Conservation (phyloP, 441 rosid genomes). For the Pelargonium cotyledonis region DNA sequence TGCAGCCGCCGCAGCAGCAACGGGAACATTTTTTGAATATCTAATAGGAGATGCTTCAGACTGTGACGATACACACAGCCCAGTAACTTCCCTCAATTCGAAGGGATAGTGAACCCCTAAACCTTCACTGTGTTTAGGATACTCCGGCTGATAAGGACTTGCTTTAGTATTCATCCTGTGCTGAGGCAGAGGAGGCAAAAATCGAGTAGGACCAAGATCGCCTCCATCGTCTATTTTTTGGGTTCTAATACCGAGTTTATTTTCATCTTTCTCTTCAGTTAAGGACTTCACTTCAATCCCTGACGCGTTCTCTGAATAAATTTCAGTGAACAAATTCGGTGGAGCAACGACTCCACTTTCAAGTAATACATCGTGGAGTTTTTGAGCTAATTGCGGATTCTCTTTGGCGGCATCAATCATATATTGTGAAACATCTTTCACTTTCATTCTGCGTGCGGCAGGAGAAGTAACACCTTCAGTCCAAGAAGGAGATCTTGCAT, state of each 20-base stretch:
- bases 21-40: slow-evolving; percentile 64
- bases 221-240: slow-evolving; percentile 31
- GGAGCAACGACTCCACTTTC: slow-evolving; percentile 97
- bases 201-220: slow-evolving; percentile 35
- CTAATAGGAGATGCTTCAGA: slow-evolving; percentile 42
- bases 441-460: slow-evolving; percentile 82
- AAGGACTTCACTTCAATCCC: slow-evolving; percentile 35
- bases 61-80: slow-evolving; percentile 33
- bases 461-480: slow-evolving; percentile 97
- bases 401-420: slow-evolving; percentile 98
- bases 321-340: slow-evolving; percentile 72
- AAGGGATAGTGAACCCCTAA: slow-evolving; percentile 26
- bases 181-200: slow-evolving; percentile 72
- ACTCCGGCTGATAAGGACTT: slow-evolving; percentile 30
- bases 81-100: slow-evolving; percentile 37
- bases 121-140: slow-evolving; percentile 36
- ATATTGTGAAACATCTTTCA: slow-evolving; percentile 90
- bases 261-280: slow-evolving; percentile 38
- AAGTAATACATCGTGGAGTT: slow-evolving; percentile 87
- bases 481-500: slow-evolving; percentile 95
- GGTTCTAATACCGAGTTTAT: slow-evolving; percentile 29
- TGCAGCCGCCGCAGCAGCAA: slow-evolving; percentile 77
- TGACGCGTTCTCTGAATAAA: slow-evolving; percentile 46
- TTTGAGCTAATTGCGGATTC: slow-evolving; percentile 89
- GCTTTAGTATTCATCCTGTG: slow-evolving; percentile 35